Base-by-base conservation (phyloP, 306 rosid genomes). In the Glycine tomentella region DNA sequence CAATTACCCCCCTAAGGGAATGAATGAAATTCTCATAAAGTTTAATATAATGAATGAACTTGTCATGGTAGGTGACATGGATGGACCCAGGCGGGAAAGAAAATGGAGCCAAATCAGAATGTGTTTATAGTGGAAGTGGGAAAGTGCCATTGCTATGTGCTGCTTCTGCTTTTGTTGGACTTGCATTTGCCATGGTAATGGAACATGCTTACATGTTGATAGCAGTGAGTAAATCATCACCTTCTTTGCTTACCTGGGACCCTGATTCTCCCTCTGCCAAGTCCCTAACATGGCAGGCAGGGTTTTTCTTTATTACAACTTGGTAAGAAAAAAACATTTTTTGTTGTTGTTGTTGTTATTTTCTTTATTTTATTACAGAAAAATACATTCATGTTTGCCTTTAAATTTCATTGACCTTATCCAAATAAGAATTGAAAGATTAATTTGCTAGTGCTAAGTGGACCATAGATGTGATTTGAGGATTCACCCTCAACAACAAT, bases 101-200 rank as follows among this genome's bases (percentile, higher is more conserved):
- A 45, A 87, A 84, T 51, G 84, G 68, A 42, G 84, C 8, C 1
- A 87, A 61, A 65, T 80, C 84, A 9, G 91, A 88, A 84, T 96
- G 99, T 75, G 88, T 85, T 38, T 96, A 96, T 50, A 92, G 85
- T 75, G 90, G 92, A 2, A 92, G 86, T 75, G 99, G 99, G 58
- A 90, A 90, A 85, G 87, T 87, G 33, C 94, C 99, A 52, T 64
- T 96, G 87, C 42, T 93, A 53, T 88, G 94, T 65, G 91, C 92
- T 66, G 89, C 87, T 49, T 65, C 84, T 85, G 92, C 98, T 31
- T 96, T 96, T 89, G 81, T 90, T 72, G 99, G 89, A 56, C 71
- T 96, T 53, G 95, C 97, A 59, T 73, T 90, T 49, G 90, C 90
- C 69, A 80, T 93, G 89, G 82, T 85, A 58, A 76, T 92, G 75